These are phyloP conservation scores for Adansonia grandidieri DNA, from an alignment of 441 rosid species.

Conservation along the genomic window DNA sequence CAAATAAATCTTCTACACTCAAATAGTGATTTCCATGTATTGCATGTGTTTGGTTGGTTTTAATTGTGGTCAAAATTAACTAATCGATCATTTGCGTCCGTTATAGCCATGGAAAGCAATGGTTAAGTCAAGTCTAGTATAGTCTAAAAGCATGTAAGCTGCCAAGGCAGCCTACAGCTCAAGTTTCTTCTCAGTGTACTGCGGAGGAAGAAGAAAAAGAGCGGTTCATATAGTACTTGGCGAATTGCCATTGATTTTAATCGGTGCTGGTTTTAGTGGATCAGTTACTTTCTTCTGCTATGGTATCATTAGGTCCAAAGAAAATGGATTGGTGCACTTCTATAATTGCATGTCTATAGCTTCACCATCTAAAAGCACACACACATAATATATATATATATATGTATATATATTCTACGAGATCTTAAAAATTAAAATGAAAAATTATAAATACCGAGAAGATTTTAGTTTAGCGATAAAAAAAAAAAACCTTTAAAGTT, in stretches of 20 bases:
- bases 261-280: background rate
- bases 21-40: too few relatives aligned
- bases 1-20: too few relatives aligned
- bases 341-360: background rate
- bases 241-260: background rate
- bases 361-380: background rate
- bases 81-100: too few relatives aligned
- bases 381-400: too few relatives aligned
- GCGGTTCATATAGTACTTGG: too few relatives aligned
- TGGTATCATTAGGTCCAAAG: background rate
- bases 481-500: too few relatives aligned
- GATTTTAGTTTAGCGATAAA: too few relatives aligned
- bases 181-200: background rate
- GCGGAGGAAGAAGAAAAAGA: background rate
- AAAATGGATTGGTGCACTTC: background rate
- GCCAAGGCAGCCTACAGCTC: too few relatives aligned
- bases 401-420: background rate
- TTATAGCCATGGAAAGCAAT: too few relatives aligned
- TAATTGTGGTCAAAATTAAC: too few relatives aligned
- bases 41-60: too few relatives aligned
- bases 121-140: background rate
- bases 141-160: background rate
- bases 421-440: background rate
- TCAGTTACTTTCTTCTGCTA: background rate
- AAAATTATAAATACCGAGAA: too few relatives aligned